Evolutionary conservation across 2,329 filamentous ascomycete species (phyloP), one percentile per base, ranked within the genome.

Genomic region (Helotiales sp.): DNA sequence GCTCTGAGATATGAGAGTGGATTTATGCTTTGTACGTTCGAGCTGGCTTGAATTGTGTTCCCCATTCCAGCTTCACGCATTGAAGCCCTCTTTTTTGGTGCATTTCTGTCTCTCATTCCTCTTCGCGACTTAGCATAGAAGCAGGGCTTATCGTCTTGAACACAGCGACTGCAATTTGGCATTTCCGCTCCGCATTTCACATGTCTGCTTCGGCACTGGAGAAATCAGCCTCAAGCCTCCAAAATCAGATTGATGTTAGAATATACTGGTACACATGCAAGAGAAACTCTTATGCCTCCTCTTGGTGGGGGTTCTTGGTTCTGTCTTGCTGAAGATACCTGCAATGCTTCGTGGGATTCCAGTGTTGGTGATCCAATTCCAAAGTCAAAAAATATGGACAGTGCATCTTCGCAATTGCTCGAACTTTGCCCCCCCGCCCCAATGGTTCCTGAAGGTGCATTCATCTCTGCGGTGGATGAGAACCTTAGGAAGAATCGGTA

Each of bases 81-180:
- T 3, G 70, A 68, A 15, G 47, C 55, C 52, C 63, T 68, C 43
- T 72, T 75, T 32, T 67, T 64, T 34, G 70, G 64, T 7, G 69
- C 66, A 62, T 65, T 74, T 54, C 67, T 68, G 37, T 75, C 72
- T 61, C 73, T 69, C 72, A 75, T 80, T 13, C 83, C 83, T 70
- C 83, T 78, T 40, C 83, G 78, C 13, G 83, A 85, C 69, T 81
- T 81, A 22, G 81, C 78, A 73, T 85, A 85, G 65, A 78, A 79
- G 64, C 83, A 85, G 30, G 80, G 75, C 65, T 82, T 82, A 28
- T 78, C 79, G 52, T 80, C 78, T 22, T 75, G 72, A 43, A 74
- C 72, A 70, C 82, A 84, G 26, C 82, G 80, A 61, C 73, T 76
- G 65, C 82, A 84, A 20, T 72, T 72, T 30, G 82, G 82, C 64